Conservation (phyloP, 345 rosid species). For the Trapa incisa region DNA sequence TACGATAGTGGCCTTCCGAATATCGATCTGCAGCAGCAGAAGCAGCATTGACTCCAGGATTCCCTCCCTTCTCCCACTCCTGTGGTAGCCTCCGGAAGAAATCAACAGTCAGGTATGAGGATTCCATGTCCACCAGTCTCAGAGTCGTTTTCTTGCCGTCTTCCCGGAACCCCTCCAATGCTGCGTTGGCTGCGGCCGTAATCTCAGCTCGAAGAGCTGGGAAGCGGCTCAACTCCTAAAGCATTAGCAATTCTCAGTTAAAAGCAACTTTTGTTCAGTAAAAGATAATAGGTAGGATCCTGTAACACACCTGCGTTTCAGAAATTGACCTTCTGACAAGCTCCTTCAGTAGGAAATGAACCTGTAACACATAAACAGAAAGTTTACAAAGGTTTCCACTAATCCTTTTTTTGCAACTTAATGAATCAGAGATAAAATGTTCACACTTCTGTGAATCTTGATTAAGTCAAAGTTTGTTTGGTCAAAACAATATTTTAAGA, state of each 20-base stretch:
- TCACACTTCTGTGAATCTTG: too few relatives aligned
- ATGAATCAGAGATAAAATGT: too few relatives aligned
- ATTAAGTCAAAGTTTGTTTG: too few relatives aligned
- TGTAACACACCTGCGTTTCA: conserved; percentile 39
- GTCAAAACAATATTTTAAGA: conserved; percentile 4
- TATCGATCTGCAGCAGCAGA: conserved; percentile 21
- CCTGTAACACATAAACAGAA: conserved; percentile 22
- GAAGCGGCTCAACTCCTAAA: conserved; percentile 54
- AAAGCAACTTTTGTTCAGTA: background rate
- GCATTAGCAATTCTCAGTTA: background rate
- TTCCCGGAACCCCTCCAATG: conserved; percentile 46
- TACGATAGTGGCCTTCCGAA: conserved; percentile 39
- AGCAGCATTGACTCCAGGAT: conserved; percentile 13
- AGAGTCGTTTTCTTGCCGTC: conserved; percentile 42
- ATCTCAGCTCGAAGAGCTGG: conserved; percentile 56
- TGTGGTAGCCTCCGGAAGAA: conserved; percentile 55
- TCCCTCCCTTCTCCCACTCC: conserved; percentile 39
- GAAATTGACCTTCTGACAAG: conserved; percentile 45
- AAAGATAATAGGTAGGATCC: background rate
- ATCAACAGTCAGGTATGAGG: conserved; percentile 51
- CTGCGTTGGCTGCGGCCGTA: conserved; percentile 28
- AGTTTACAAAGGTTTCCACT: conserved; percentile 1
- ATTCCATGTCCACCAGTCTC: conserved; percentile 65
- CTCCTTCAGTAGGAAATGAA: conserved; percentile 50
- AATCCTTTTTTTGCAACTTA: background rate